A percentile compares a stretch with the other conserved stretches of the same genome.
Evolutionary conservation across 371 early-diverging fungal genomes (phyloP).

Genomic region (Caulochytrium protostelioides): DNA sequence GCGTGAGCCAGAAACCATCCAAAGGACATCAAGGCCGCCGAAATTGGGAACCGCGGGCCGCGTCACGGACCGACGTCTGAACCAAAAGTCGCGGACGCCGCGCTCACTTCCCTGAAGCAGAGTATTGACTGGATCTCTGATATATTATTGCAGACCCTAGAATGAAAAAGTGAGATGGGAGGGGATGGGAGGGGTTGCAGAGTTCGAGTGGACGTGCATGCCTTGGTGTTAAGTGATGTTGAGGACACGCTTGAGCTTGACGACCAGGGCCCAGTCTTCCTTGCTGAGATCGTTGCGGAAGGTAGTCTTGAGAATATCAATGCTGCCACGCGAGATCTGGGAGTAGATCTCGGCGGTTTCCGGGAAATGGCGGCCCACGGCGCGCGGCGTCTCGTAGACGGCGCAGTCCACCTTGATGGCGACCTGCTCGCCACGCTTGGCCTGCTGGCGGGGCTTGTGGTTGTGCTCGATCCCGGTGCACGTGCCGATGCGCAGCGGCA

Average conservation of each 20-base stretch:
- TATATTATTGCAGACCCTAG: no score
- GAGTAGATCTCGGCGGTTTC: slow-evolving; percentile 61
- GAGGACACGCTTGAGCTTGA: slow-evolving; percentile 53
- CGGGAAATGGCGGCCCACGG: slow-evolving; percentile 89
- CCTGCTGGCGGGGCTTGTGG: slow-evolving; percentile 64
- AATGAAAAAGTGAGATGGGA: no score
- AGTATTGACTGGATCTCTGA: no score
- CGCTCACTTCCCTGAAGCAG: no score
- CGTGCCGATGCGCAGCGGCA: slow-evolving; percentile 58
- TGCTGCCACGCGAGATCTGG: slow-evolving; percentile 73
- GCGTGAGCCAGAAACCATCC: no score
- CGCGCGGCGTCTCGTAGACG: slow-evolving; percentile 64
- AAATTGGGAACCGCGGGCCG: no score
- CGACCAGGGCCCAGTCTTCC: slow-evolving; percentile 79
- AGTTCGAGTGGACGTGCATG: no score
- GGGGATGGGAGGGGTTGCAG: no score
- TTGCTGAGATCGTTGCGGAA: slow-evolving; percentile 86
- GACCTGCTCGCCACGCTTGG: slow-evolving; percentile 72
- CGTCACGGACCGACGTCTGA: no score
- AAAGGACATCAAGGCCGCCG: no score
- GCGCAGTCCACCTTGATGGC: slow-evolving; percentile 92
- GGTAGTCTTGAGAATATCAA: slow-evolving; percentile 88
- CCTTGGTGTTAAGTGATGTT: slow-evolving; percentile 10
- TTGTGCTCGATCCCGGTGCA: slow-evolving; percentile 94
- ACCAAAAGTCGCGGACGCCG: no score